These are phyloP conservation scores for Hypoxylon intermedium DNA, from an alignment of 495 filamentous ascomycete genomes.

Conservation along the genomic window DNA sequence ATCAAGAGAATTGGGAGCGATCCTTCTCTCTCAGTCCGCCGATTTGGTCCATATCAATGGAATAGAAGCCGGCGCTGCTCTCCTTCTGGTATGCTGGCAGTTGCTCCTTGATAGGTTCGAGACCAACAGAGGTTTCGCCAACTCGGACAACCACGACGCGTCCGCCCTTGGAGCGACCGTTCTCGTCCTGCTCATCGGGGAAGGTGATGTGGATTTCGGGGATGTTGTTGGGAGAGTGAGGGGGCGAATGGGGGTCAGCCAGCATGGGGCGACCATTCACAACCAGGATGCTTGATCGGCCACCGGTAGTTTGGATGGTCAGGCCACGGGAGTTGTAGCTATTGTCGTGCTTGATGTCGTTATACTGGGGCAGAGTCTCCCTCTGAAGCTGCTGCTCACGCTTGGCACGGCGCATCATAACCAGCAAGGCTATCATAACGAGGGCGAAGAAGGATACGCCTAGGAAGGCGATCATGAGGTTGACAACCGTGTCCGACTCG, in stretches of 20 bases:
- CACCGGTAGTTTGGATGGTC: constrained; percentile 65
- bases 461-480: constrained; percentile 80
- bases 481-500: constrained; percentile 61
- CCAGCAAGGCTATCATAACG: constrained; percentile 67
- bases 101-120: constrained; percentile 82
- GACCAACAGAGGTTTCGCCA: constrained; percentile 82
- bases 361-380: constrained; percentile 65
- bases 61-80: constrained; percentile 79
- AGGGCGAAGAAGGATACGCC: constrained; percentile 75
- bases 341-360: constrained; percentile 58
- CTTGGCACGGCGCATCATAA: constrained; percentile 69
- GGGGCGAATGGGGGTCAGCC: constrained; percentile 74
- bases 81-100: constrained; percentile 88
- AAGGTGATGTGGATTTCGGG: constrained; percentile 99
- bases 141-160: constrained; percentile 91
- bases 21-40: constrained; percentile 93
- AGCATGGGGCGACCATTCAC: constrained; percentile 76
- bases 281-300: constrained; percentile 75
- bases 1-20: constrained; percentile 47
- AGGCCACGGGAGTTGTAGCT: constrained; percentile 55
- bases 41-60: constrained; percentile 91
- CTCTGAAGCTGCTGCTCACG: constrained; percentile 55
- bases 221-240: constrained; percentile 76
- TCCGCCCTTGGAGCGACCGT: constrained; percentile 82
- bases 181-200: constrained; percentile 91